Evolutionary conservation across 2,329 filamentous ascomycete species (phyloP), one percentile per base, ranked within the genome.

Genomic region (Rutstroemia sp.): DNA sequence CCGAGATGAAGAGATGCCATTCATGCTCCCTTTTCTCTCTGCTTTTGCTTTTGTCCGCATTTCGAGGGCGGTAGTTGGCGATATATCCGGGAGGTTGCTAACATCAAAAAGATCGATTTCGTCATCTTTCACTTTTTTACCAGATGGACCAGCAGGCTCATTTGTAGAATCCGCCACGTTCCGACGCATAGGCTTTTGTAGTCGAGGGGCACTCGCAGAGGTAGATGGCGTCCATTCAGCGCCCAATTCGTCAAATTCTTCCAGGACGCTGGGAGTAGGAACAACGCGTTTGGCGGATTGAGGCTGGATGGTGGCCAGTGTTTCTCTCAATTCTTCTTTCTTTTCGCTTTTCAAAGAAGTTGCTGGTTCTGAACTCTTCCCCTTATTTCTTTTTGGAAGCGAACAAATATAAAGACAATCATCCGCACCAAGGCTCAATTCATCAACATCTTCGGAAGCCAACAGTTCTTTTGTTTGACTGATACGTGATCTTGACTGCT

Each of bases 391-490:
- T 16, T 30, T 61, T 25, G 59, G 56, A 16, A 46, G 50, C 3
- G 67, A 63, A 12, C 60, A 62, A 5, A 65, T 42, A 6, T 64
- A 45, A 14, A 64, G 38, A 52, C 64, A 59, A 5, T 63, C 65
- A n/a, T 65, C 61, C 12, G 54, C 48, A 4, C 36, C 38, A 19
- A 67, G 53, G 52, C 64, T 67, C 9, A 68, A 57, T 50, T 68
- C 67, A 42, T 68, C 66, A n/a, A 63, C 30, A 16, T 65, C 65
- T 19, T 65, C 62, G 7, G 51, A 53, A 23, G 54, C 50, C 4
- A 57, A 25, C 3, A 48, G 16, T n/a, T 46, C 25, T 7, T 12
- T 47, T 39, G 48, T 16, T 23, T 27, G 47, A 2, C 51, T 51
- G 48, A 54, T 49, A 36, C 47, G 42, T 44, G 57, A 17, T 47